Conservation (phyloP, 805 yeast species). For the Metschnikowia matae region DNA sequence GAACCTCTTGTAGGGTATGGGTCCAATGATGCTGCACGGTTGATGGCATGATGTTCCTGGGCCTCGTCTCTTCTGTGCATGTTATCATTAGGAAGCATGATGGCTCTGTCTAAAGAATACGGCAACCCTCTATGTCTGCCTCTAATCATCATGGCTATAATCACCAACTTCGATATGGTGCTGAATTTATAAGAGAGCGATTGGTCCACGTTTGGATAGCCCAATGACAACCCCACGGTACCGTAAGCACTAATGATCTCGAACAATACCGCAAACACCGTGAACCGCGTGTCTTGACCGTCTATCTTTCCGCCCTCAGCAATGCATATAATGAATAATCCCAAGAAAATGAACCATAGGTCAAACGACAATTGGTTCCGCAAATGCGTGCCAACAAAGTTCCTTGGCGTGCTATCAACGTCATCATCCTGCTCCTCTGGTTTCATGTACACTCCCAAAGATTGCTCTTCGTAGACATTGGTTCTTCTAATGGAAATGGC, state of each 20-base stretch:
- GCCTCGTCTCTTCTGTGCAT: constrained; percentile 58
- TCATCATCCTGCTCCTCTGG: constrained; percentile 32
- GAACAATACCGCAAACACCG: constrained; percentile 70
- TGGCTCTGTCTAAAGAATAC: constrained; percentile 88
- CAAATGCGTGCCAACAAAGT: constrained; percentile 82
- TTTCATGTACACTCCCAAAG: constrained; percentile 75
- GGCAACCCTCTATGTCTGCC: constrained; percentile 98
- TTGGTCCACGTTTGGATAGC: constrained; percentile 63
- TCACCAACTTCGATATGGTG: constrained; percentile 72
- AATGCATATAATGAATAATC: constrained; percentile 79
- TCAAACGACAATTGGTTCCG: constrained; percentile 91
- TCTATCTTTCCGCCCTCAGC: constrained; percentile 70
- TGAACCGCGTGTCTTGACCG: constrained; percentile 43
- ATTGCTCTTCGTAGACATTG: constrained; percentile 96
- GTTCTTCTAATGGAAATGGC: constrained; percentile 96
- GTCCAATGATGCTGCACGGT: constrained; percentile 20
- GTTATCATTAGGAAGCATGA: constrained; percentile 72
- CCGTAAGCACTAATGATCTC: constrained; percentile 95
- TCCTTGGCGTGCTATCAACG: constrained; percentile 42
- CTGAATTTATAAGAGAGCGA: constrained; percentile 74
- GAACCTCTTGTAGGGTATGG: constrained; percentile 10
- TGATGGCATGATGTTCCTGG: constrained; percentile 49
- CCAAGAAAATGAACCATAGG: constrained; percentile 88
- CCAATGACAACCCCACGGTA: constrained; percentile 89
- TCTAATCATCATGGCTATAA: constrained; percentile 86